Evolutionary conservation across 768 basidiomycete species (phyloP).

Genomic region (Mrakia blollopis): DNA sequence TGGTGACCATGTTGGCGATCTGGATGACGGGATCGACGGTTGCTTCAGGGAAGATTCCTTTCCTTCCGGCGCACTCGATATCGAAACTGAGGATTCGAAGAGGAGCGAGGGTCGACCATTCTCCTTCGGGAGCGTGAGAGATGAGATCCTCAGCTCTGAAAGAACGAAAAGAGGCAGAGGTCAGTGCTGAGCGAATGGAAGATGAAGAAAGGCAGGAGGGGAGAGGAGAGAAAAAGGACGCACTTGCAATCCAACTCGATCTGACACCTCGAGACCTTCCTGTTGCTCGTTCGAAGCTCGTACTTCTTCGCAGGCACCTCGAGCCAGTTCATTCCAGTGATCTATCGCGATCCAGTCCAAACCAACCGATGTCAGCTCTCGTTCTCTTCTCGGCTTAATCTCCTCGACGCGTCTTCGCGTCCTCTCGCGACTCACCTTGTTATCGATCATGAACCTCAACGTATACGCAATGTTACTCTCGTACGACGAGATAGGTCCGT

Average conservation of each 20-base stretch:
- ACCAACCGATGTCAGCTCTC: background rate
- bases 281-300: slow-evolving; percentile 53
- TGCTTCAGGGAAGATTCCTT: slow-evolving; percentile 94
- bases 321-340: slow-evolving; percentile 99
- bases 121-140: slow-evolving; percentile 84
- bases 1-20: slow-evolving; percentile 97
- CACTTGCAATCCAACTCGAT: slow-evolving; percentile 77
- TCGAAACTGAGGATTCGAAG: slow-evolving; percentile 93
- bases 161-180: background rate
- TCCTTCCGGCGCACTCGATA: slow-evolving; percentile 97
- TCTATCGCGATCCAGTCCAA: slow-evolving; percentile 48
- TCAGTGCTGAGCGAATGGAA: background rate
- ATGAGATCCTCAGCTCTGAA: slow-evolving; percentile 74
- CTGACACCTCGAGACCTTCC: slow-evolving; percentile 76
- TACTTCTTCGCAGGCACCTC: slow-evolving; percentile 84
- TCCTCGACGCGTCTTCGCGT: background rate
- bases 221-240: slow-evolving; percentile 35
- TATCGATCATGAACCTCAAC: slow-evolving; percentile 96
- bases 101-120: slow-evolving; percentile 88
- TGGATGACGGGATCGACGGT: slow-evolving; percentile 90
- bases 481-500: slow-evolving; percentile 58
- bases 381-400: too few species aligned
- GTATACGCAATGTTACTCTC: slow-evolving; percentile 92
- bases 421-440: slow-evolving; percentile 56
- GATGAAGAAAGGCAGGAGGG: too few species aligned